These are phyloP conservation scores for Boletus semigastroideus DNA, from an alignment of 1,284 basidiomycete genomes.

Conservation along the genomic window DNA sequence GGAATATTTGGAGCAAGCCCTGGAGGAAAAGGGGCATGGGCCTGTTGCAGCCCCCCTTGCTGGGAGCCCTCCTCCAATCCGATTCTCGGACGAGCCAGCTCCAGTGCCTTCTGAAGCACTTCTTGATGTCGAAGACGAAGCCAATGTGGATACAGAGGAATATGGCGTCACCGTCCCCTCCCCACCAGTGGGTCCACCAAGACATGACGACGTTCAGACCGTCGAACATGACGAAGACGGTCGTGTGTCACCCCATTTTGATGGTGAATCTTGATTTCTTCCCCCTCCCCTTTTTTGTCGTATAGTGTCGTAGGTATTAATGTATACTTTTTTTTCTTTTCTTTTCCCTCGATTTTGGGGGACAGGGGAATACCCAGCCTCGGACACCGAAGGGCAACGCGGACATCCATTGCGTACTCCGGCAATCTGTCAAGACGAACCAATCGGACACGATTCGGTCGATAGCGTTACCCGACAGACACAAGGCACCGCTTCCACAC, in stretches of 20 bases:
- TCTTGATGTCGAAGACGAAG: constrained; percentile 22
- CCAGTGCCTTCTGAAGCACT: background rate
- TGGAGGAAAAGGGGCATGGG: constrained; percentile 50
- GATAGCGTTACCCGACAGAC: background rate
- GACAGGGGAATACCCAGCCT: constrained; percentile 24
- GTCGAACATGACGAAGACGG: constrained; percentile 17
- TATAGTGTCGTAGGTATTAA: constrained; percentile 37
- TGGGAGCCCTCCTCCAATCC: constrained; percentile 36
- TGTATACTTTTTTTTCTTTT: constrained; percentile 15
- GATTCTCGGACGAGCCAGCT: constrained; percentile 11
- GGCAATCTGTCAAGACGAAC: constrained; percentile 9
- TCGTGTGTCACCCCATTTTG: constrained; percentile 27
- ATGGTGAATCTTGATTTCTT: constrained; percentile 60
- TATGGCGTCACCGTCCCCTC: constrained; percentile 7
- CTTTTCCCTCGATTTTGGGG: constrained; percentile 5
- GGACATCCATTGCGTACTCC: background rate
- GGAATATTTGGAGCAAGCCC: constrained; percentile 16
- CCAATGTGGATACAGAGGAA: constrained; percentile 25
- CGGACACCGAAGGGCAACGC: constrained; percentile 13
- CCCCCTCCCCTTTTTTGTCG: constrained; percentile 12
- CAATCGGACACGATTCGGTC: background rate
- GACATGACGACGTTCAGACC: constrained; percentile 1
- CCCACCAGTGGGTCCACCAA: constrained; percentile 16
- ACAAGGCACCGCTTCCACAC: constrained; percentile 1
- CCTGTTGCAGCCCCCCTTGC: constrained; percentile 63